Evolutionary conservation across 2,329 filamentous ascomycete species (phyloP).

Genomic region (Fonsecaea monophora): DNA sequence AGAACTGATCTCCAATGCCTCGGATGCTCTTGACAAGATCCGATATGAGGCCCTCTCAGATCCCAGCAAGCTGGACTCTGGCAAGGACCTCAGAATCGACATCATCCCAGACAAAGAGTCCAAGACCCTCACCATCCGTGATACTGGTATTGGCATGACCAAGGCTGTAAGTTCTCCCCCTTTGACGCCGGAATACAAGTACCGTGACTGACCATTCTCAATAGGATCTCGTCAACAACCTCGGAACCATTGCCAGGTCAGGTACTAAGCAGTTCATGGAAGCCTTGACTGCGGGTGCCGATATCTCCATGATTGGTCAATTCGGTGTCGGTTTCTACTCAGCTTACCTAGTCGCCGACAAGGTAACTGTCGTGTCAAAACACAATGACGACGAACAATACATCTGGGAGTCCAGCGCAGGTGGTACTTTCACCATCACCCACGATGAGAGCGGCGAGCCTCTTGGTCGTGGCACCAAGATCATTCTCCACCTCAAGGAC

Average conservation of each 20-base stretch:
- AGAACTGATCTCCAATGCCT: slow-evolving; percentile 98
- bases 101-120: slow-evolving; percentile 97
- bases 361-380: slow-evolving; percentile 94
- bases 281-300: slow-evolving; percentile 94
- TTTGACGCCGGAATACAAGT: background rate
- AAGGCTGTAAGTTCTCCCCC: slow-evolving; percentile 85
- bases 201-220: slow-evolving; percentile 47
- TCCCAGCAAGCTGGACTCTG: slow-evolving; percentile 92
- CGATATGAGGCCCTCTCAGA: slow-evolving; percentile 98
- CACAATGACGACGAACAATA: slow-evolving; percentile 99
- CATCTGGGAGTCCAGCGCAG: slow-evolving; percentile 97
- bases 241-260: slow-evolving; percentile 98
- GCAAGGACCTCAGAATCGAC: slow-evolving; percentile 98
- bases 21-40: slow-evolving; percentile 99
- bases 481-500: slow-evolving; percentile 98
- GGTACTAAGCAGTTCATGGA: slow-evolving; percentile 99
- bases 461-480: slow-evolving; percentile 94
- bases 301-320: slow-evolving; percentile 99
- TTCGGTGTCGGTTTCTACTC: slow-evolving; percentile 99
- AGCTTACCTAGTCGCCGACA: slow-evolving; percentile 98
- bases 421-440: slow-evolving; percentile 93
- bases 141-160: slow-evolving; percentile 99
- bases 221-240: slow-evolving; percentile 98
- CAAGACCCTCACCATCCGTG: slow-evolving; percentile 96
- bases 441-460: slow-evolving; percentile 89